Conservation (phyloP, 2,329 filamentous ascomycete genomes). For the Cercospora sp. region DNA sequence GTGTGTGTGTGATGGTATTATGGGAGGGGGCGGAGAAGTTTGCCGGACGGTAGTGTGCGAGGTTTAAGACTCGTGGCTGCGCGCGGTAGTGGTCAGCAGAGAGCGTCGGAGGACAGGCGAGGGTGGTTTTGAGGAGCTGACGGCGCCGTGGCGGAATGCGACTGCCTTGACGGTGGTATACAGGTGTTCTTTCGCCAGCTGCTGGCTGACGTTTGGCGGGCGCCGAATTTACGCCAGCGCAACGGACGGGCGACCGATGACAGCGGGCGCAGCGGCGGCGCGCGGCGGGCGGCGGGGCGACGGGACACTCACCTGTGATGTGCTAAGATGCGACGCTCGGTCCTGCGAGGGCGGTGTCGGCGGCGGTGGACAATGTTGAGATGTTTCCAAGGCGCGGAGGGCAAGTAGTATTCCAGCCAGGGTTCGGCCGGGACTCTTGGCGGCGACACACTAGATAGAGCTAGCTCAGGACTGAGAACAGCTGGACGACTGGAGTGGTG, state of each 20-base stretch:
- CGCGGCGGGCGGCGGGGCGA: not conserved
- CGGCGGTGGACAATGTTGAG: constrained; percentile 4
- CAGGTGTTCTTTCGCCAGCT: constrained; percentile 23
- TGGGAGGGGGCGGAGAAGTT: constrained; percentile 7
- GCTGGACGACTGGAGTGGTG: not conserved
- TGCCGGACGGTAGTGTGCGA: constrained; percentile 1
- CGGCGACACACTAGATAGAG: not conserved
- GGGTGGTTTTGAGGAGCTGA: not conserved
- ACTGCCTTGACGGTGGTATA: constrained; percentile 26
- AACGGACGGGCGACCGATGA: constrained; percentile 4
- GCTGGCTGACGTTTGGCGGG: constrained; percentile 2
- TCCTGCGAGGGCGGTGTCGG: constrained; percentile 7
- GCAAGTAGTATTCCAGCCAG: not conserved
- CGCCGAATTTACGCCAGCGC: constrained; percentile 18
- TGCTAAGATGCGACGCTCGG: constrained; percentile 1
- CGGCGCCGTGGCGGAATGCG: constrained; percentile 17
- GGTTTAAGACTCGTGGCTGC: not conserved
- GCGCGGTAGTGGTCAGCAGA: not conserved
- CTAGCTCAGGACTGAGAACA: not conserved
- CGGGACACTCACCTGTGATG: constrained; percentile 17
- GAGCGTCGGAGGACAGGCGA: not conserved
- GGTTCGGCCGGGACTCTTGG: not conserved
- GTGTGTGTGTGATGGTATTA: constrained; percentile 33
- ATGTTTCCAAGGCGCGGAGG: not conserved
- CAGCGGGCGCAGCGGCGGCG: constrained; percentile 15